Evolutionary conservation across 331 rosid genomes (phyloP).

Genomic region (Dryas integrifolia): DNA sequence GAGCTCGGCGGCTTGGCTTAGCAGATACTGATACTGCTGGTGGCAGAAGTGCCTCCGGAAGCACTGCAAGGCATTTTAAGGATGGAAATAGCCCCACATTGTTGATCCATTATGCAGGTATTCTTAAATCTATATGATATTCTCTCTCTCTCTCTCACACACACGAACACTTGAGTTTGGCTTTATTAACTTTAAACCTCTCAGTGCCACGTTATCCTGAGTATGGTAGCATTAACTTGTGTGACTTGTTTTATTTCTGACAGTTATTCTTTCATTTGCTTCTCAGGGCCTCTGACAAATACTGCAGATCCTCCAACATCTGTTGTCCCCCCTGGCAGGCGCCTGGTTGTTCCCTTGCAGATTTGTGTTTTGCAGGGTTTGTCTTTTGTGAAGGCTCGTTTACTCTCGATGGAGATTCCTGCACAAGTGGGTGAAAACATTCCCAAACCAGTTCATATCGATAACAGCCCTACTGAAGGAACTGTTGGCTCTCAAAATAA

Average conservation of each 20-base stretch:
- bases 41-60: constrained; percentile 57
- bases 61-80: constrained; percentile 55
- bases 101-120: constrained; percentile 93
- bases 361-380: constrained; percentile 89
- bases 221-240: constrained; percentile 6
- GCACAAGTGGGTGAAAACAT: constrained; percentile 82
- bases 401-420: constrained; percentile 98
- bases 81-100: constrained; percentile 80
- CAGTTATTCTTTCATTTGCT: constrained; percentile 20
- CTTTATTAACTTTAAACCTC: not conserved
- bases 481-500: constrained; percentile 43
- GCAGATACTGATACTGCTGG: constrained; percentile 57
- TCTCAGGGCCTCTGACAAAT: constrained; percentile 61
- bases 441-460: constrained; percentile 48
- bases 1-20: constrained; percentile 76
- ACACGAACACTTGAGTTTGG: no score
- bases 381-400: constrained; percentile 87
- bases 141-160: no score
- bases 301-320: constrained; percentile 49
- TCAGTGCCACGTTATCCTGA: constrained; percentile 13
- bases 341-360: constrained; percentile 85
- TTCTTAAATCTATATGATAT: not conserved
- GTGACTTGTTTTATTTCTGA: constrained; percentile 19
- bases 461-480: constrained; percentile 39
- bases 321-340: constrained; percentile 81